Evolutionary conservation across 306 rosid genomes (phyloP).

Genomic region (Prunus mongolica): DNA sequence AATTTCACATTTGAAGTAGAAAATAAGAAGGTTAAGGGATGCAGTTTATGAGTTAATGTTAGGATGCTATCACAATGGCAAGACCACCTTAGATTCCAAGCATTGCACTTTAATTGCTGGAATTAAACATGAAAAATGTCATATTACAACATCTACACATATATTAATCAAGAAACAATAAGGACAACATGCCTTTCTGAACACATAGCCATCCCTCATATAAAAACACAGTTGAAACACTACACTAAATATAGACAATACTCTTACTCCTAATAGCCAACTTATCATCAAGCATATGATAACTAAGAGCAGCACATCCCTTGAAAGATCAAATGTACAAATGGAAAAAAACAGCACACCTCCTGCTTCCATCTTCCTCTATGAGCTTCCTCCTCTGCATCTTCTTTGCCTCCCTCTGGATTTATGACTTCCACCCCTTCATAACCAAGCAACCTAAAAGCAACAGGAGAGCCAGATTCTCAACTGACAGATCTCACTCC

Average conservation of each 20-base stretch:
- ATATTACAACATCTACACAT: background rate
- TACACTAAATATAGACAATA: slow-evolving; percentile 2
- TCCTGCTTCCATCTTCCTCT: slow-evolving; percentile 95
- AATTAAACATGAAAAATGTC: background rate
- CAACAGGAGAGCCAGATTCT: slow-evolving; percentile 22
- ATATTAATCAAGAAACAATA: background rate
- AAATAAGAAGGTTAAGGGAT: background rate
- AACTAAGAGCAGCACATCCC: background rate
- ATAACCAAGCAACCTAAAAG: slow-evolving; percentile 61
- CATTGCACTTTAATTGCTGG: background rate
- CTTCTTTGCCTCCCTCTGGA: slow-evolving; percentile 95
- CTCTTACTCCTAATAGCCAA: background rate
- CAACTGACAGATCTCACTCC: background rate
- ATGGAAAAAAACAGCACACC: slow-evolving; percentile 31
- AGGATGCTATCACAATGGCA: background rate
- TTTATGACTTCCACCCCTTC: slow-evolving; percentile 93
- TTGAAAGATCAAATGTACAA: background rate
- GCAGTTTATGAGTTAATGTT: background rate
- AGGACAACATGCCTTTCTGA: background rate
- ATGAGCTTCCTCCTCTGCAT: slow-evolving; percentile 80
- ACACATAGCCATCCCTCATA: background rate
- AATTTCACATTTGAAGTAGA: background rate
- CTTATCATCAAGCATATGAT: background rate
- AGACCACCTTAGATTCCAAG: background rate
- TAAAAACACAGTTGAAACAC: background rate